Evolutionary conservation across 1,284 basidiomycete species (phyloP), one percentile per base, ranked within the genome.

Genomic region (Ganoderma leucocontextum): DNA sequence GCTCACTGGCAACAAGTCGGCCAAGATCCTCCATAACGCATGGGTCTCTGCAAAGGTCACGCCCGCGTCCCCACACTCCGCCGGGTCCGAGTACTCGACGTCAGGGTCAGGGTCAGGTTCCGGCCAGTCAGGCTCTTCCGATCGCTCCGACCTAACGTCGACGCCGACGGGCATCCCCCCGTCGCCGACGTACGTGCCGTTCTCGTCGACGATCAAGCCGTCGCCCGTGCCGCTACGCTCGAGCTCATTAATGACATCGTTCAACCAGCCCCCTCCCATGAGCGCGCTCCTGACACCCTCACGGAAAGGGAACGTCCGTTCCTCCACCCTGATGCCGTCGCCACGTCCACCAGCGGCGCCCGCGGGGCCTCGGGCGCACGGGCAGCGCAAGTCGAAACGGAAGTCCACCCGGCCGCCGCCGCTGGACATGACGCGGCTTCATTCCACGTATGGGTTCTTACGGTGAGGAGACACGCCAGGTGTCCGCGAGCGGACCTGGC

Each of bases 11-110:
- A 70, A 72, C 65, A 72, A 72, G 69, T 70, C 69, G 15, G 67
- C 71, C 35, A 65, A 41, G 61, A 72, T 72, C 61, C 67, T 72
- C 17, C 71, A 72, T 67, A 67, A 63, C 64, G 69, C 71, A 22
- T 72, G 71, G 71, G 60, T 72, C 44, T 72, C 71, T 35, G 67
- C 71, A 55, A 72, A 69, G 17, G 71, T 72, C 52, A 72, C 69
- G 19, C 71, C 71, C 53, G 71, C 71, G 29, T 72, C 71, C 2
- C 71, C 71, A 9, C 69, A 60, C 35, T 72, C 71, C 0, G 71
- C 66, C 67, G 67, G 61, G 42, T 60, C 58, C 36, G 62, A 62
- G 38, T 67, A 66, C 44, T 67, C 47, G 47, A 49, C 66, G 42
- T 72, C 69, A 9, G 66, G 66, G 47, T 68, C 70, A 29, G 62